Percentiles rank a stretch among this genome's conserved stretches.
These are phyloP conservation scores for Chytriomyces sp. DNA, from an alignment of 192 early-diverging fungal species.

Conservation along the genomic window DNA sequence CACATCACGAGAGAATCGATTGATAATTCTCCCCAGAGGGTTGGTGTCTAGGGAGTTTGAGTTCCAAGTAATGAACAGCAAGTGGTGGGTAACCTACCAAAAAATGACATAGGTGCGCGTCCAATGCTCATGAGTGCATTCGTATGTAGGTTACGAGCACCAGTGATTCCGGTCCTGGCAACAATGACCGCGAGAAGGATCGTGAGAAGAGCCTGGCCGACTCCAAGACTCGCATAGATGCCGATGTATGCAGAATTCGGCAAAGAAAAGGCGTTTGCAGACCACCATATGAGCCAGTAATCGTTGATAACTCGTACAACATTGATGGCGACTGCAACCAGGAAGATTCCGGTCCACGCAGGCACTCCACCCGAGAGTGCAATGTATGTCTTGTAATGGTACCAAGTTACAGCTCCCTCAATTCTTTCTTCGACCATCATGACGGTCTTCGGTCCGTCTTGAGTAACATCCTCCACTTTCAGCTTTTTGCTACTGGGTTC, in stretches of 20 bases:
- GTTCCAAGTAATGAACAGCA: too few relatives aligned
- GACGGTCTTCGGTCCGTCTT: conserved; percentile 47
- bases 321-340: conserved; percentile 47
- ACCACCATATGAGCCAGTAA: conserved; percentile 3
- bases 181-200: background rate
- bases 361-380: conserved; percentile 38
- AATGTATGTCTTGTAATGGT: conserved; percentile 20
- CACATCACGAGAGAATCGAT: background rate
- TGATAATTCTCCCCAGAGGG: too few relatives aligned
- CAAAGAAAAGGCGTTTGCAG: background rate
- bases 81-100: too few relatives aligned
- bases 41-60: too few relatives aligned
- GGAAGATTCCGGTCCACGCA: conserved; percentile 41
- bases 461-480: background rate
- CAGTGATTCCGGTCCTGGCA: background rate
- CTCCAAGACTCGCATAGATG: background rate
- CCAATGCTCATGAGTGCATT: conserved; percentile 61
- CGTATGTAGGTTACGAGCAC: conserved; percentile 52
- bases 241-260: background rate
- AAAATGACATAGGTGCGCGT: conserved; percentile 73
- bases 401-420: conserved; percentile 66
- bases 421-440: conserved; percentile 76
- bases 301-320: background rate
- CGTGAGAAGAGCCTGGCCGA: background rate
- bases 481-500: background rate